Base-by-base conservation (phyloP, 148 eudicot species). In the Salicornia ramosissima region DNA sequence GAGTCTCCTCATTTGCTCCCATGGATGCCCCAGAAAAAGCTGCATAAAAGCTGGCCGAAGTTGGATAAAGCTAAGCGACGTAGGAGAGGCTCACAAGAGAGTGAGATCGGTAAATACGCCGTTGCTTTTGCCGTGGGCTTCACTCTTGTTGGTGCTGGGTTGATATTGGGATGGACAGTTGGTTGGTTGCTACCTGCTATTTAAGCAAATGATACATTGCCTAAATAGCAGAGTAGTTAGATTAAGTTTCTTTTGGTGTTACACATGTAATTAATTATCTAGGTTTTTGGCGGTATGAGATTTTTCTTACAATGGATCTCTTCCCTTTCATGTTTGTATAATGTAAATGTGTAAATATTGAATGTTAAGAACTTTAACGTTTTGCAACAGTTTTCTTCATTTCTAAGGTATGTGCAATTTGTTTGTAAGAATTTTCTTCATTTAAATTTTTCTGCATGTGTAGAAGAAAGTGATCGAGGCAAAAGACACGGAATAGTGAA, bases 151-250 rank as follows among this genome's bases (percentile, higher is more conserved):
- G 90, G 97, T 30, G 96, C 96, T 0, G 97, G 97, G 22, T 85
- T 92, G 86, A 77, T 92, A 26, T 68, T 92, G 65, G 97, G 97
- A n/a, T 92, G 97, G 97, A 89, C 96, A 0, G 80, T 82, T 29
- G 96, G 89, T 21, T 89, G 93, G 96, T 73, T 92, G 87, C 72
- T 89, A 15, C 86, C 91, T 0, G 59, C 80, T 50, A 78, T 83
- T 33, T 87, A 78, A 69, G 29, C 31, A 19, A 39, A 19, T 19
- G 6, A 16, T 11, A n/a, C 56, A 47, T 68, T 54, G 26, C 30
- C n/a, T 39, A 60, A 58, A 36, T 16, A 57, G 12, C 42, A 21
- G 34, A 67, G 70, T 21, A 68, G 59, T 54, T 30, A 62, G 68
- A 60, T 64, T 72, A 52, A 69, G 33, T 19, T 73, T 59, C 30